Conservation (phyloP, 805 yeast species). For the Barnettozyma pratensis region DNA sequence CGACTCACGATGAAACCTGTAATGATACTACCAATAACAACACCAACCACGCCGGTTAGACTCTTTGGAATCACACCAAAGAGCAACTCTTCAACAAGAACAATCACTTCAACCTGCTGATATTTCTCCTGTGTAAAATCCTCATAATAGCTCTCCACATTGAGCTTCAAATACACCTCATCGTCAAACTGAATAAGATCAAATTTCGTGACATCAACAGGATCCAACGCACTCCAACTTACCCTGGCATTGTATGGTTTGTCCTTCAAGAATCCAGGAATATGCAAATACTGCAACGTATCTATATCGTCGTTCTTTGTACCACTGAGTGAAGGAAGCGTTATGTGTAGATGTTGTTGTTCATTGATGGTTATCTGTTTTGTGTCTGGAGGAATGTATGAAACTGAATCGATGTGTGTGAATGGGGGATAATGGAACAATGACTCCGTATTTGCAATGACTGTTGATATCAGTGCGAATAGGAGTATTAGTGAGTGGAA, state of each 20-base stretch:
- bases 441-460: slow-evolving; percentile 17
- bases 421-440: slow-evolving; percentile 1
- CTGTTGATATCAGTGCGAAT: not conserved
- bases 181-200: slow-evolving; percentile 8
- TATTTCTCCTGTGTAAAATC: slow-evolving; percentile 8
- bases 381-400: too few relatives aligned
- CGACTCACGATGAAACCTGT: not conserved
- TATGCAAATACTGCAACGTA: not conserved
- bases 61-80: slow-evolving; percentile 5
- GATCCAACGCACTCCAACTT: slow-evolving; percentile 24
- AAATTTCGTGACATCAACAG: slow-evolving; percentile 13
- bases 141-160: slow-evolving; percentile 10
- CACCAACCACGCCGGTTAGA: slow-evolving; percentile 1
- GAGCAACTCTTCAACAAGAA: slow-evolving; percentile 6
- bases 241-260: slow-evolving; percentile 14
- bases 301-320: not conserved
- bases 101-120: slow-evolving; percentile 5
- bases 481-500: too few relatives aligned
- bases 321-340: too few relatives aligned
- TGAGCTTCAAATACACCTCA: not conserved
- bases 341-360: not conserved
- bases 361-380: not conserved
- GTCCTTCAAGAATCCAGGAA: not conserved
- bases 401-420: not conserved
- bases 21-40: not conserved